These are phyloP conservation scores for Fusarium nanum DNA, from an alignment of 2,329 filamentous ascomycete genomes.

Conservation along the genomic window DNA sequence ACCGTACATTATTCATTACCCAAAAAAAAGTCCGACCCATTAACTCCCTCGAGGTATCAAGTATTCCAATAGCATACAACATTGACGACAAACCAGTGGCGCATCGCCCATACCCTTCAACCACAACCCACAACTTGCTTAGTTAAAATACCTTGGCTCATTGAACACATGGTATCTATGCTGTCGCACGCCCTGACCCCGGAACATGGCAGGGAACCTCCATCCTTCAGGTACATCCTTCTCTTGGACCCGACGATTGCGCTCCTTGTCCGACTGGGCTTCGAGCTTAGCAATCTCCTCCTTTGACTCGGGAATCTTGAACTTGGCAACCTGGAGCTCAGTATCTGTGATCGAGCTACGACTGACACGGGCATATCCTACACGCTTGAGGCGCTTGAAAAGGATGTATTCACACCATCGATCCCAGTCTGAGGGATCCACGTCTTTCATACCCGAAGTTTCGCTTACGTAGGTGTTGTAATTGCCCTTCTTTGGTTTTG, in stretches of 20 bases:
- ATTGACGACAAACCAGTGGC: slow-evolving; percentile 8
- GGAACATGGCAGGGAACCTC: slow-evolving; percentile 87
- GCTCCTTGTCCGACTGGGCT: slow-evolving; percentile 61
- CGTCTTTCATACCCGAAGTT: slow-evolving; percentile 91
- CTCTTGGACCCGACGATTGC: slow-evolving; percentile 72
- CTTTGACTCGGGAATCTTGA: slow-evolving; percentile 78
- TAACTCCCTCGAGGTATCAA: slow-evolving; percentile 17
- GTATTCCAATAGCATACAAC: slow-evolving; percentile 1
- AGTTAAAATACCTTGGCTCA: slow-evolving; percentile 78
- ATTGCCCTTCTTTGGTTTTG: slow-evolving; percentile 89
- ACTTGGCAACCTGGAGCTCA: slow-evolving; percentile 96
- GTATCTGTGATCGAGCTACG: slow-evolving; percentile 95
- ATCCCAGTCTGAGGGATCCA: slow-evolving; percentile 93
- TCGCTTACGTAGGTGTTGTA: slow-evolving; percentile 96
- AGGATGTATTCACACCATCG: slow-evolving; percentile 99
- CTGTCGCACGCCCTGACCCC: slow-evolving; percentile 85
- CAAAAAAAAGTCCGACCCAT: slow-evolving; percentile 13
- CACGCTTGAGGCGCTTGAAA: slow-evolving; percentile 87
- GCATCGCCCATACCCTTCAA: slow-evolving; percentile 8
- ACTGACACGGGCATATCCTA: slow-evolving; percentile 90
- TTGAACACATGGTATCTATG: slow-evolving; percentile 97
- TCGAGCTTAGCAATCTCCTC: slow-evolving; percentile 63
- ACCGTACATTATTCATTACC: slow-evolving; percentile 38
- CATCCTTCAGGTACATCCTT: slow-evolving; percentile 78
- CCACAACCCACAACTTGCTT: neutral